Evolutionary conservation across 108 stramenopile species (phyloP), one percentile per base, ranked within the genome.

Genomic region (Poteriospumella lacustris): DNA sequence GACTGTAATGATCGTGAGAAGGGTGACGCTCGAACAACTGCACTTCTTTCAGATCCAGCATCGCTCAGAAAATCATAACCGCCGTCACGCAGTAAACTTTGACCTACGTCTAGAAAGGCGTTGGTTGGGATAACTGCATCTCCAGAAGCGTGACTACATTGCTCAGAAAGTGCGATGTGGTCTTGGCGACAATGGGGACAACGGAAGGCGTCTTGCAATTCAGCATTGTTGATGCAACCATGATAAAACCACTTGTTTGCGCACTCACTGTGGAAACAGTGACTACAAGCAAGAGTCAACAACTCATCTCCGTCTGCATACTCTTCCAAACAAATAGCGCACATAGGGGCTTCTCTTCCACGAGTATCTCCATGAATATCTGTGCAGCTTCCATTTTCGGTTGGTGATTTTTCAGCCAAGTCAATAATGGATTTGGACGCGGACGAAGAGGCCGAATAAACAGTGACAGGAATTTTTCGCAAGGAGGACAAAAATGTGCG

Each of bases 301-400:
- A 67, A 15, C 40, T 67, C 64, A 67, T 67, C 64, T 67, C 64
- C 64, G 19, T 67, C 64, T 19, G 9, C 31, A 33, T 40, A 67
- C 9, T 12, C 64, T 67, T 67, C 64, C 64, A 67, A 67, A 33
- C 64, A 67, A 67, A 67, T 67, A 33, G 19, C 19, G 19, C 64
- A 67, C 9, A 67, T 33, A 12, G 64, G 64, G 40, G 31, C 15
- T 15, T 67, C 64, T n/a, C n/a, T n/a, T n/a, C n/a, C n/a, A n/a
- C n/a, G n/a, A n/a, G n/a, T n/a, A n/a, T n/a, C n/a, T n/a, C n/a
- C n/a, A n/a, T n/a, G n/a, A 31, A 19, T 9, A 67, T 67, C 40
- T 41, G 12, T 19, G 9, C 19, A 33, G 19, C 19, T 40, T 9
- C 9, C 15, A 33, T 67, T 67, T 19, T 38, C 36, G 31, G 12